Evolutionary conservation across 331 rosid genomes (phyloP), one percentile per base, ranked within the genome.

Genomic region (Rosa hybrid): DNA sequence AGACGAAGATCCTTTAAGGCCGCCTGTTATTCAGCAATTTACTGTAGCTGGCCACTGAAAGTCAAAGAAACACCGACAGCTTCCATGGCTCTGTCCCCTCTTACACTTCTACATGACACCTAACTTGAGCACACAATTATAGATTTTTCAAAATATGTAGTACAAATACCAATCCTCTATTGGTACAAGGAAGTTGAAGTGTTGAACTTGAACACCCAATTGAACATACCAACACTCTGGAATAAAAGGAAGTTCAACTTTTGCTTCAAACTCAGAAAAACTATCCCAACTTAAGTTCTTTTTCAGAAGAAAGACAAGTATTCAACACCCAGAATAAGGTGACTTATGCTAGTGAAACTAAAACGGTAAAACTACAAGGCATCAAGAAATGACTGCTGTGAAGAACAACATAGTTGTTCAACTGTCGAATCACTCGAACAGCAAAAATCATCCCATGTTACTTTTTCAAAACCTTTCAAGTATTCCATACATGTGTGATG

Each of bases 21-120:
- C 51, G n/a, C 51, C 53, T 42, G 30, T n/a, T 18, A 8, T 68
- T 68, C 73, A 68, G 16, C 50, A 39, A 38, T 38, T 2, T 18
- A 68, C 30, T 68, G 51, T 68, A 20, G 50, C 73, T 17, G 71
- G 46, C 21, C 46, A 65, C 71, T 65, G 48, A 38, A 38, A 67
- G 71, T 67, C 48, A 67, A 8, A 38, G 46, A 34, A 9, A 21
- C 13, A 30, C 10, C 7, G 13, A 8, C 27, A 16, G 25, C 13
- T 13, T 14, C 72, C 27, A 41, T 6, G 49, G 27, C 51, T 68
- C 51, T 64, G 6, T 64, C 4, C 14, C 8, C 69, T 1, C 8
- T 6, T 20, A 3, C 68, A 64, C 11, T 65, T 30, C 44, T 34
- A 64, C 17, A 25, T 1, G 20, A 63, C 69, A 63, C 18, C 69